Base-by-base conservation (phyloP, 2,329 filamentous ascomycete genomes). In the Alternaria solani region DNA sequence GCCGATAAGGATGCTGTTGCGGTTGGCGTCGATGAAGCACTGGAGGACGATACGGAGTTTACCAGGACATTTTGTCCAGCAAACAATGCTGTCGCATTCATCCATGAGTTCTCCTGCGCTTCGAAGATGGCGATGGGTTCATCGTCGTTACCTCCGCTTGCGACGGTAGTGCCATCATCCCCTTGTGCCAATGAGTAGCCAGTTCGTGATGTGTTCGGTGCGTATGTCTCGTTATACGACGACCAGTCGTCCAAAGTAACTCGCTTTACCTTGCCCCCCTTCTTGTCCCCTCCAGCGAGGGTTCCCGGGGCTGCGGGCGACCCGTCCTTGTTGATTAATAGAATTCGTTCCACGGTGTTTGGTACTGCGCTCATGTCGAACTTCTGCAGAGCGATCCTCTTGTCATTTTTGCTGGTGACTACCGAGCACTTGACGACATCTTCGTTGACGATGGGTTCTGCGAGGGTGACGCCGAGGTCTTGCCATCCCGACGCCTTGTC, bases 91-190 rank as follows among this genome's bases (percentile, higher is more conserved):
- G 87, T 87, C 0, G 91, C 84, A 73, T 97, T 89, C 23, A 91
- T 78, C 94, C 94, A 98, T 46, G 84, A 81, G 75, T 97, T 97
- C 46, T 87, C 79, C 11, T 84, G 85, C 44, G 88, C 88, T 70
- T 96, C 85, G 78, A 97, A 98, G 61, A 97, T 87, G 65, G 86
- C 87, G 5, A 98, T 73, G 0, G 91, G 85, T 61, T 91, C 85
- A 1, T 89, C 80, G 6, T 82, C 78, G 25, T 71, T 72, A 26
- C 93, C 93, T 44, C 93, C 92, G n/a, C 90, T 88, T 61, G 96
- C 88, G 14, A 95, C 90, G 2, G 94, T 87, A 65, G 89, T 80
- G 4, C 90, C 91, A 63, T 86, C 78, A 1, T 84, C 71, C 61
- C 87, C 88, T 68, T 89, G 86, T 0, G 93, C 91, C 16, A 96